Conservation (phyloP, 176 grass and related monocot genomes). For the Paspalum notatum region DNA sequence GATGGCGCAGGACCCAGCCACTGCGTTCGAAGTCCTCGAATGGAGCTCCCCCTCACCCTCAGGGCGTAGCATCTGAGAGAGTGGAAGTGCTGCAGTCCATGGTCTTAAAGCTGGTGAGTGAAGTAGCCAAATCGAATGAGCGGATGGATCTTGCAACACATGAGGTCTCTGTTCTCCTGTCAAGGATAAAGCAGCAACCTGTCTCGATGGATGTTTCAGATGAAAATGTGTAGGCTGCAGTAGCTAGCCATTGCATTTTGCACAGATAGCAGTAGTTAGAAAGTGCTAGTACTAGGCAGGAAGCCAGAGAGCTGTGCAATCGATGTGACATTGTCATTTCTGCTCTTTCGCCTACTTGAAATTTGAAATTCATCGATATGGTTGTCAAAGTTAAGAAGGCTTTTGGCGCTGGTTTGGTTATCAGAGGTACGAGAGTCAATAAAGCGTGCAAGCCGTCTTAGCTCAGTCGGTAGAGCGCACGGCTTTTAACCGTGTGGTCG, state of each 20-base stretch:
- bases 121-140: slow-evolving; percentile 68
- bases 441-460: slow-evolving; percentile 58
- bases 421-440: too few species aligned
- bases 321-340: background rate
- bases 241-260: slow-evolving; percentile 11
- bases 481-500: slow-evolving; percentile 99
- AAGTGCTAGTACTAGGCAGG: background rate
- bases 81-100: slow-evolving; percentile 56
- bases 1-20: slow-evolving; percentile 50
- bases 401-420: too few species aligned
- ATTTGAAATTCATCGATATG: background rate
- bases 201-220: slow-evolving; percentile 19
- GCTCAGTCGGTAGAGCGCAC: slow-evolving; percentile 98
- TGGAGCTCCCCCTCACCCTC: slow-evolving; percentile 19
- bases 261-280: background rate
- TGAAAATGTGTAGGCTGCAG: slow-evolving; percentile 14
- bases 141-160: slow-evolving; percentile 55
- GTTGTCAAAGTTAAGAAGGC: background rate
- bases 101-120: slow-evolving; percentile 48
- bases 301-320: background rate
- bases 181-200: slow-evolving; percentile 54
- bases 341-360: background rate
- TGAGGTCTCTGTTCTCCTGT: slow-evolving; percentile 59
- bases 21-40: slow-evolving; percentile 31
- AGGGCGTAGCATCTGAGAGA: slow-evolving; percentile 34